A percentile compares a stretch with the other conserved stretches of the same genome.
Conservation (phyloP, 805 yeast genomes). For the Candida khao-thaluensis region DNA sequence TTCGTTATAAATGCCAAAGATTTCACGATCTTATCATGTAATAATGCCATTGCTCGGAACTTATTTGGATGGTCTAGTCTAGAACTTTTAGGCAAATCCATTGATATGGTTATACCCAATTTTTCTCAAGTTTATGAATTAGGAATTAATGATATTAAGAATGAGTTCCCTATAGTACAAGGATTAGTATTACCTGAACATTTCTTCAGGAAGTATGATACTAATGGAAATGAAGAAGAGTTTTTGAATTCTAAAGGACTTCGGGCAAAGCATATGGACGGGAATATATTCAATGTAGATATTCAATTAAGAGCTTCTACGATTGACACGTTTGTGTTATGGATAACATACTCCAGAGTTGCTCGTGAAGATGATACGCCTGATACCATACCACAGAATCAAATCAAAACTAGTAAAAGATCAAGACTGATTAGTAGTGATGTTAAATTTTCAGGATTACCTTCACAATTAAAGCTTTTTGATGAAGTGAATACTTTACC, state of each 20-base stretch:
- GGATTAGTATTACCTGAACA: constrained; percentile 92
- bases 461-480: constrained; percentile 56
- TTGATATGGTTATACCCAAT: constrained; percentile 61
- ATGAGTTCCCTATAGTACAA: constrained; percentile 32
- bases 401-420: constrained; percentile 10
- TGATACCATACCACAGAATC: not conserved
- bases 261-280: constrained; percentile 68
- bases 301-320: constrained; percentile 75
- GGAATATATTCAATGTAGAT: constrained; percentile 64
- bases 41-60: constrained; percentile 74
- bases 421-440: constrained; percentile 14
- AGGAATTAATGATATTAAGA: constrained; percentile 33
- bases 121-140: constrained; percentile 48
- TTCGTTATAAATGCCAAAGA: constrained; percentile 59
- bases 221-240: constrained; percentile 37
- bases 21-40: constrained; percentile 64
- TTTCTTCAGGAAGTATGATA: constrained; percentile 70
- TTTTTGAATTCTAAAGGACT: constrained; percentile 67
- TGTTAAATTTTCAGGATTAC: constrained; percentile 30
- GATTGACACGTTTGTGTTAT: constrained; percentile 58
- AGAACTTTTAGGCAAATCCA: constrained; percentile 36
- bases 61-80: constrained; percentile 68
- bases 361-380: constrained; percentile 8
- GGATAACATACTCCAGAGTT: constrained; percentile 81
- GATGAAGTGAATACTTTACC: constrained; percentile 21